These are phyloP conservation scores for Alloascoidea hylecoeti DNA, from an alignment of 805 yeast genomes.

Conservation along the genomic window DNA sequence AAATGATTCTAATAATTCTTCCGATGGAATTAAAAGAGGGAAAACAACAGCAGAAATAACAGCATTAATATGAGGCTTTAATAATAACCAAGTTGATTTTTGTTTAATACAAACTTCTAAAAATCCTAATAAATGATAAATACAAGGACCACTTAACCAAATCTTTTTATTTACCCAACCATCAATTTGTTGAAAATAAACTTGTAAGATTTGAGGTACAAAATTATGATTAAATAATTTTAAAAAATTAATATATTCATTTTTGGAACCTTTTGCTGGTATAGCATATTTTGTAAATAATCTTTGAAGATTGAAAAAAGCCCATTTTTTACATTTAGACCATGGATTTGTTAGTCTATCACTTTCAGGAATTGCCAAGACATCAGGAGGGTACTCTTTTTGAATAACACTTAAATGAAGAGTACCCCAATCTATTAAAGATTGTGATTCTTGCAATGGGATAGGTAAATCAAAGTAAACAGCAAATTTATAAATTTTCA, in stretches of 20 bases:
- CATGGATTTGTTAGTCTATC: conserved; percentile 32
- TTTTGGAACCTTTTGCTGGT: conserved; percentile 6
- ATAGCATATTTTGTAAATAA: conserved; percentile 20
- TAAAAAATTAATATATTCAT: conserved; percentile 41
- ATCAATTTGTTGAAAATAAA: conserved; percentile 43
- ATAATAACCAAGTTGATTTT: conserved; percentile 39
- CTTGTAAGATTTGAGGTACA: conserved; percentile 47
- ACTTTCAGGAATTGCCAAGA: conserved; percentile 25
- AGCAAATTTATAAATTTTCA: conserved; percentile 52
- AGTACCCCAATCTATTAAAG: conserved; percentile 45
- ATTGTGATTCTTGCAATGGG: conserved; percentile 32
- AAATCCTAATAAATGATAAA: conserved; percentile 44
- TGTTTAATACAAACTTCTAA: conserved; percentile 38
- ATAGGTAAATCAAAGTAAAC: conserved; percentile 51
- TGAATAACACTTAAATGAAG: conserved; percentile 51
- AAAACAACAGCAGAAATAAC: conserved; percentile 47
- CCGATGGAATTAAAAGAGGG: conserved; percentile 45
- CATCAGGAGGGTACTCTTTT: conserved; percentile 32
- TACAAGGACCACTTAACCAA: conserved; percentile 46
- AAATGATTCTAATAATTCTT: conserved; percentile 35
- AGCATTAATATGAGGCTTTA: conserved; percentile 39
- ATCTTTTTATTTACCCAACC: conserved; percentile 40
- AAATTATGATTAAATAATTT: conserved; percentile 32
- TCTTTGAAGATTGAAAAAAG: conserved; percentile 53
- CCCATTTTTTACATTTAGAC: conserved; percentile 63